phyloP scores from a whole-genome alignment of 169 alveolate genomes.

The Cryptosporidium sp. region DNA sequence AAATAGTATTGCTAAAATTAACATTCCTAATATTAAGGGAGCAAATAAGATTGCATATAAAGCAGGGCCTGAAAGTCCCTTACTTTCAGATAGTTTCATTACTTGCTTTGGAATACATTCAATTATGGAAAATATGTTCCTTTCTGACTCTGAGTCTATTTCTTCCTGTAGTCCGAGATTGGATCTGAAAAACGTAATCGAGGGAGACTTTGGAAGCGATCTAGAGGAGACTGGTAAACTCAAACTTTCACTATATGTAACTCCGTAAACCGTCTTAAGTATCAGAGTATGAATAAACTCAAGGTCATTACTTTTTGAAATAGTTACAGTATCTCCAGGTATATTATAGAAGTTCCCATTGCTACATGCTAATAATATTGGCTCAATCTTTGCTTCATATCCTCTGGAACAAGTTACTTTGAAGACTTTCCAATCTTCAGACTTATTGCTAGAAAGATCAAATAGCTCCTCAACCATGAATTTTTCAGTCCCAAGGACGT shows the following conservation, averaged over 20 bases:
- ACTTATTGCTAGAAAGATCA: not conserved
- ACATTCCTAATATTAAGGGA: constrained; percentile 63
- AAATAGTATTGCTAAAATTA: constrained; percentile 39
- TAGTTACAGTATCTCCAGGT: constrained; percentile 51
- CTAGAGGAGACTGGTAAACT: not conserved
- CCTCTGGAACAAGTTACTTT: constrained; percentile 68
- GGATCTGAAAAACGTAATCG: constrained; percentile 2
- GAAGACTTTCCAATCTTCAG: constrained; percentile 25
- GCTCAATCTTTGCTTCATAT: constrained; percentile 46
- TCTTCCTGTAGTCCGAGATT: not conserved
- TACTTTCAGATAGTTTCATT: constrained; percentile 57
- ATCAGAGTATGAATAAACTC: constrained; percentile 20
- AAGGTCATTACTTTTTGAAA: constrained; percentile 11
- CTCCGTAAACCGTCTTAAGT: constrained; percentile 34
- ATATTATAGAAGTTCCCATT: constrained; percentile 57
- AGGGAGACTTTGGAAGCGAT: not conserved
- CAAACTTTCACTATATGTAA: not conserved
- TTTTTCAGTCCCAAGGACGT: constrained; percentile 43
- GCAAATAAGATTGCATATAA: constrained; percentile 67
- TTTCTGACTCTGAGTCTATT: not conserved
- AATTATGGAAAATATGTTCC: constrained; percentile 3
- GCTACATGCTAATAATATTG: constrained; percentile 47
- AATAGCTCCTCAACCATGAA: constrained; percentile 35
- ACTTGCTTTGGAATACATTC: constrained; percentile 48
- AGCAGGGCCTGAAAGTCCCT: constrained; percentile 72